A percentile compares a stretch with the other conserved stretches of the same genome.
Conservation (phyloP, 2,329 filamentous ascomycete genomes). For the Fusarium musae region DNA sequence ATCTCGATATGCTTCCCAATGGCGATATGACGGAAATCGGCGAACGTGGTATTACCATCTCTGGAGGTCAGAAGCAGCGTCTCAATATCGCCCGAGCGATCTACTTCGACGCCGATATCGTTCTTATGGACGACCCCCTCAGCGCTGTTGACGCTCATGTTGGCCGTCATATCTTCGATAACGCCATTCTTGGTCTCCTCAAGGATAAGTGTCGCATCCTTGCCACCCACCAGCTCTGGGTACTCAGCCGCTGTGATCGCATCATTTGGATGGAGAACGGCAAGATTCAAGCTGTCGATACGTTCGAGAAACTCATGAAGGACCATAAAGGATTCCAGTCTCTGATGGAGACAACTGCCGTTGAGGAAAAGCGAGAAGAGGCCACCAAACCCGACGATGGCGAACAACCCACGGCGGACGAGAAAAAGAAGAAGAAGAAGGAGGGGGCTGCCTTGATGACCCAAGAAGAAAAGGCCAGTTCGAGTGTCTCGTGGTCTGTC, state of each 20-base stretch:
- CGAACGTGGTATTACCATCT: conserved; percentile 94
- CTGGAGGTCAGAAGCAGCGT: conserved; percentile 93
- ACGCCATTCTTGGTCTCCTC: conserved; percentile 89
- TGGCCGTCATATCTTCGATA: conserved; percentile 85
- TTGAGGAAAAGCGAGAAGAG: conserved; percentile 70
- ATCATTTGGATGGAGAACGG: conserved; percentile 95
- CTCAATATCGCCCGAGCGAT: conserved; percentile 90
- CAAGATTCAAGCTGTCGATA: conserved; percentile 84
- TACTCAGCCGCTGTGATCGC: conserved; percentile 88
- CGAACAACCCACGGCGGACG: conserved; percentile 50
- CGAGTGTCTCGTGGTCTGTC: conserved; percentile 82
- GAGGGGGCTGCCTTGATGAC: conserved; percentile 77
- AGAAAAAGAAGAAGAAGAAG: conserved; percentile 66
- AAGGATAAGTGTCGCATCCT: conserved; percentile 90
- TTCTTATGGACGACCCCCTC: conserved; percentile 76
- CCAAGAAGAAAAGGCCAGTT: conserved; percentile 73
- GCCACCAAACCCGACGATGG: conserved; percentile 59
- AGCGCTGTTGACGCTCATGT: conserved; percentile 78
- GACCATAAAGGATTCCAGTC: conserved; percentile 81
- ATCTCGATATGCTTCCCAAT: conserved; percentile 92
- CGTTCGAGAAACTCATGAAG: conserved; percentile 87
- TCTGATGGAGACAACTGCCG: conserved; percentile 86
- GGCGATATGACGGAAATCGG: conserved; percentile 93
- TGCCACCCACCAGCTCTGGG: conserved; percentile 95
- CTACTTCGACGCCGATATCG: conserved; percentile 74